A percentile compares a stretch with the other conserved stretches of the same genome.
These are phyloP conservation scores for Lactifluus piperatus DNA, from an alignment of 768 basidiomycete genomes.

Conservation along the genomic window DNA sequence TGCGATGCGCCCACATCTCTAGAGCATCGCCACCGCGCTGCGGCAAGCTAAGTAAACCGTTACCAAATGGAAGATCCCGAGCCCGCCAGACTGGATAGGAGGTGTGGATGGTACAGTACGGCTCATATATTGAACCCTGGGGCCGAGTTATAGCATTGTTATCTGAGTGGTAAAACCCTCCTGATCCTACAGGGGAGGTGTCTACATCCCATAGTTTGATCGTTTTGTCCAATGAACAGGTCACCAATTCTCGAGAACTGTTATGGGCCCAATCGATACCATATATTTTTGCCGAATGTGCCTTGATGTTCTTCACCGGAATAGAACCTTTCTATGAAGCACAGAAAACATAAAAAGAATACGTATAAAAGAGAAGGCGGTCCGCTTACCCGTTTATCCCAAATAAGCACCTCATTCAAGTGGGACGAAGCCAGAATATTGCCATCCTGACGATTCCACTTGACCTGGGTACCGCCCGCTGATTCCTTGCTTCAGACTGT, in stretches of 20 bases:
- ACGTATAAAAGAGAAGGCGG: neutral
- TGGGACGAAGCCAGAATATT: constrained; percentile 89
- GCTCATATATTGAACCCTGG: constrained; percentile 26
- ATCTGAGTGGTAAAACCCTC: neutral
- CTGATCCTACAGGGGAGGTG: constrained; percentile 14
- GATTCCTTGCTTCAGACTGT: constrained; percentile 1
- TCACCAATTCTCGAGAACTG: constrained; percentile 69
- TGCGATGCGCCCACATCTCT: constrained; percentile 64
- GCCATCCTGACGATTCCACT: constrained; percentile 88
- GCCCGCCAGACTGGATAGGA: constrained; percentile 93
- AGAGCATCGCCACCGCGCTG: constrained; percentile 79
- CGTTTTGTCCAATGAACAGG: constrained; percentile 90
- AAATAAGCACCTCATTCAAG: constrained; percentile 76
- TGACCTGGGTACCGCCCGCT: constrained; percentile 92
- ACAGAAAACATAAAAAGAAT: neutral
- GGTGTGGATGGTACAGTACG: constrained; percentile 53
- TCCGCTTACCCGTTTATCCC: constrained; percentile 79
- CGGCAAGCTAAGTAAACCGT: constrained; percentile 78
- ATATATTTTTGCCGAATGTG: constrained; percentile 89
- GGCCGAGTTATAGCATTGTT: constrained; percentile 14
- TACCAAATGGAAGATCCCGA: constrained; percentile 84
- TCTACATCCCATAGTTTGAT: constrained; percentile 81
- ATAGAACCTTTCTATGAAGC: constrained; percentile 73
- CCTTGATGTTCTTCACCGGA: constrained; percentile 63
- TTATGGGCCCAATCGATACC: constrained; percentile 94